Base-by-base conservation (phyloP, 129 eudicot species). In the Chrysanthemum seticuspe region DNA sequence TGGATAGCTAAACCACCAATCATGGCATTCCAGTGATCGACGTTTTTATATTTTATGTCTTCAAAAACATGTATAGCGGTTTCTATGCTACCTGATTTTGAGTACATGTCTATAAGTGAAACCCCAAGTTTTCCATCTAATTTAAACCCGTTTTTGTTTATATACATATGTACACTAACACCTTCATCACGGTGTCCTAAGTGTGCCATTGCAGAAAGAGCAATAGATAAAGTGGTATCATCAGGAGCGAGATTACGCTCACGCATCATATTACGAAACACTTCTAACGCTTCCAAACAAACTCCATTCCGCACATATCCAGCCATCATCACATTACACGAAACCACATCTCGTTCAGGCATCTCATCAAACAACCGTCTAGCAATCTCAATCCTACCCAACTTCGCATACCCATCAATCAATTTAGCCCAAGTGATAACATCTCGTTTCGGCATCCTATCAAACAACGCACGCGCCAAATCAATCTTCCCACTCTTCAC, bases 11-110 rank as follows among this genome's bases (percentile, higher is more conserved):
- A 82, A 25, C 97, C 96, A 53, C 88, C 92, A 44, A 91, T 91
- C 83, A 91, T 74, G 19, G 97, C 92, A 55, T 91, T 91, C 90
- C 92, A 91, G 16, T 88, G 92, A 82, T 88, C 90, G 14, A 86
- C 87, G 1, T 19, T 74, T 71, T 79, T 86, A 50, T 72, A 59
- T 74, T 75, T 53, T 58, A 83, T 53, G 69, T 62, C n/a, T 15
- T 88, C 77, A 54, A 91, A 88, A 13, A 91, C 88, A 23, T 16
- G 47, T 70, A 79, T 68, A 3, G 96, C 96, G 50, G 73, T 70
- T 31, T 91, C 88, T 54, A 85, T 80, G 75, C 80, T 75, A 40
- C 95, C 97, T 74, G 88, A 91, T 36, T 91, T 91, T 36, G 91
- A 86, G 48, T 88, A 91, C 95, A 91, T 91, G 82, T 88, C 84